Evolutionary conservation across 2,329 filamentous ascomycete species (phyloP).

Genomic region (Spiromastix sp.): DNA sequence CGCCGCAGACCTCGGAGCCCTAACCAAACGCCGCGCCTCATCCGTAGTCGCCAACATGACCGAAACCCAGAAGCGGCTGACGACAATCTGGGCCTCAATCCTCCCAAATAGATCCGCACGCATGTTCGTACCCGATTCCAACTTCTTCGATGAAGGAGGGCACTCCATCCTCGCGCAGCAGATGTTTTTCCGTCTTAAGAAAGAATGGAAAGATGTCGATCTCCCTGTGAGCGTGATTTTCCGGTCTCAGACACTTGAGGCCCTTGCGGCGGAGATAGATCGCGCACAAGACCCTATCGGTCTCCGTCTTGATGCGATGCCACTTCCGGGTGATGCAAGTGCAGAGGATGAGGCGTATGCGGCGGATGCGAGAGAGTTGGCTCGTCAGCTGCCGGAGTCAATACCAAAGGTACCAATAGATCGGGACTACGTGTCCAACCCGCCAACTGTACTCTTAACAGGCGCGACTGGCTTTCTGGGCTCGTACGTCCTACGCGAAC

Average conservation of each 20-base stretch:
- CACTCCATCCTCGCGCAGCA: constrained; percentile 74
- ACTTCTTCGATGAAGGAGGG: constrained; percentile 72
- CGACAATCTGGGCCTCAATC: constrained; percentile 62
- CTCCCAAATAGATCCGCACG: constrained; percentile 57
- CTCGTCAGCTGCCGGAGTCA: constrained; percentile 37
- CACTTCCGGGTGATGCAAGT: constrained; percentile 31
- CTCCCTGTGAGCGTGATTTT: constrained; percentile 15
- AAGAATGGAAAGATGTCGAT: constrained; percentile 35
- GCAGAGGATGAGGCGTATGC: constrained; percentile 43
- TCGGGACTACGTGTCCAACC: constrained; percentile 16
- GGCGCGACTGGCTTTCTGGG: constrained; percentile 87
- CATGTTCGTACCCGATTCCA: constrained; percentile 52
- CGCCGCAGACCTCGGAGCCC: constrained; percentile 53
- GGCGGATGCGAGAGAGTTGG: constrained; percentile 39
- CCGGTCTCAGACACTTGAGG: constrained; percentile 26
- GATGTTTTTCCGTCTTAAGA: constrained; percentile 61
- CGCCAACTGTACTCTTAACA: constrained; percentile 63
- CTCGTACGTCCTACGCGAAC: constrained; percentile 64
- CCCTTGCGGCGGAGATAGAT: constrained; percentile 44
- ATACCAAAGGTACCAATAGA: constrained; percentile 23
- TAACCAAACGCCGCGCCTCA: constrained; percentile 39
- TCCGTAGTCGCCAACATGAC: constrained; percentile 39
- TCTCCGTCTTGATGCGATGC: constrained; percentile 31
- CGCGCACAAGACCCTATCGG: constrained; percentile 38
- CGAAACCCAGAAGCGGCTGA: constrained; percentile 56